A percentile compares a stretch with the other conserved stretches of the same genome.
Evolutionary conservation across 805 yeast species (phyloP).

Genomic region (Suhomyces tanzawaensis): DNA sequence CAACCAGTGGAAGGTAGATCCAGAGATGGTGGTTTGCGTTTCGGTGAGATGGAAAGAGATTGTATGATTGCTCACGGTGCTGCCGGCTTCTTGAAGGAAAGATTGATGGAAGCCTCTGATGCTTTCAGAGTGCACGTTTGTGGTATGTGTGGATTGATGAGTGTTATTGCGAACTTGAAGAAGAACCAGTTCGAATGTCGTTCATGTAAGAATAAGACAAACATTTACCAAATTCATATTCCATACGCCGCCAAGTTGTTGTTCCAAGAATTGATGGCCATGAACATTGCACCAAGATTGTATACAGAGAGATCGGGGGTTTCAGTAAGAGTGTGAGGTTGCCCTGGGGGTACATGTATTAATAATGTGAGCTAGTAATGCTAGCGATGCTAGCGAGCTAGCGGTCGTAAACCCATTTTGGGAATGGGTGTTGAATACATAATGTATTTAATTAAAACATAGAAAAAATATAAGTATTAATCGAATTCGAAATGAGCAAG

Average conservation of each 20-base stretch:
- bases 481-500: too few species aligned
- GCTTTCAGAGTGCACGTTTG: constrained; percentile 98
- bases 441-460: too few species aligned
- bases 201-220: constrained; percentile 97
- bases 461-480: too few species aligned
- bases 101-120: constrained; percentile 98
- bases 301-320: constrained; percentile 87
- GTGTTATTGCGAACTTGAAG: constrained; percentile 94
- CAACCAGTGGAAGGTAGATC: constrained; percentile 99
- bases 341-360: constrained; percentile 18
- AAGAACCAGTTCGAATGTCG: constrained; percentile 98
- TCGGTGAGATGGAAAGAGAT: constrained; percentile 99
- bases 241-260: constrained; percentile 98
- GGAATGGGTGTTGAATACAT: too few species aligned
- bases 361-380: too few species aligned
- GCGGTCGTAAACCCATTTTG: too few species aligned
- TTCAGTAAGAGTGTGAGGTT: constrained; percentile 30
- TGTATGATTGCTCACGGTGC: constrained; percentile 99
- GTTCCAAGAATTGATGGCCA: constrained; percentile 99
- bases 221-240: constrained; percentile 94
- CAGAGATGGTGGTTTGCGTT: constrained; percentile 98
- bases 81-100: constrained; percentile 94
- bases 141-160: constrained; percentile 98
- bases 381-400: too few species aligned
- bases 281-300: constrained; percentile 96